Evolutionary conservation across 352 stramenopile genomes (phyloP), one percentile per base, ranked within the genome.

Genomic region (Phytophthora pisi): DNA sequence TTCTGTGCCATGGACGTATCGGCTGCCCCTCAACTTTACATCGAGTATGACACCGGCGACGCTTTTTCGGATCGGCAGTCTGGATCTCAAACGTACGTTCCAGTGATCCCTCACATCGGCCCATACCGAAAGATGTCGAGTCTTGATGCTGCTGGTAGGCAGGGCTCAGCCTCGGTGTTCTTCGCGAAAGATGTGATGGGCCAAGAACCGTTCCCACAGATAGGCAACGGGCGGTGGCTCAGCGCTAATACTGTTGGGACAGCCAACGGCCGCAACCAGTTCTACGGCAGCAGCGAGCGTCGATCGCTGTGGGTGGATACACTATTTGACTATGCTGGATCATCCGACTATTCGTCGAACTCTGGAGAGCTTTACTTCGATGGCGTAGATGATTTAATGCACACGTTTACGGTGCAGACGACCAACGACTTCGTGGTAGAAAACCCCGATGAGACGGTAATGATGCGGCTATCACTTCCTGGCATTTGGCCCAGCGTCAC

Each of bases 371-470:
- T 92, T 18, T 93, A 75, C 45, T 95, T 95, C 67, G 85, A 90
- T 42, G 67, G 58, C 0, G 69, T 81, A 6, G 77, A 77, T 18
- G 73, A 81, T 24, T 58, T 66, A 4, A 58, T 70, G 0, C 76
- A 91, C 45, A 89, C 82, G 3, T 93, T 97, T 53, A 70, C 63
- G 10, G 82, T 98, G 2, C 81, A 75, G 51, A 98, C 94, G 38
- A 98, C 88, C 1, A 86, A 88, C 60, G 96, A 99, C 57, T 79
- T 77, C 30, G 90, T 98, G 3, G 78, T 97, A 0, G 96, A 99
- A 66, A 86, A 87, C 4, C 93, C 94, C 0, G 86, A 98, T 45
- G 96, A 99, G 71, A 95, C 80, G 5, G 68, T 98, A 4, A 92
- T 90, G 34, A 72, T 98, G 31, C 84, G 94, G 2, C 73, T 98